Percentiles rank a stretch among this genome's conserved stretches.
Conservation (phyloP, 306 rosid genomes). For the Prunus davidiana region DNA sequence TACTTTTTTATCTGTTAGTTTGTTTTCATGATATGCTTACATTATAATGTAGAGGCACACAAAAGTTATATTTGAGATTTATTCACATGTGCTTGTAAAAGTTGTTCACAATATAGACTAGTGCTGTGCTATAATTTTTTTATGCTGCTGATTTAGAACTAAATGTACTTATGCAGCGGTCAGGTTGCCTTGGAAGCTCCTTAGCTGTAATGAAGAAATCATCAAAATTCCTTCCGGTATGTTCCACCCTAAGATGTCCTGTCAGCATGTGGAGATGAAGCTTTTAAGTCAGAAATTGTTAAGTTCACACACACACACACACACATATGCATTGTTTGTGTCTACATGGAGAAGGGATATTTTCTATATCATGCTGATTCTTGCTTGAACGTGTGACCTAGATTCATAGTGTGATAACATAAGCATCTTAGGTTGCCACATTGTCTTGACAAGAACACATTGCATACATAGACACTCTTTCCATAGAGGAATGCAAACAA, state of each 20-base stretch:
- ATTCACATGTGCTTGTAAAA: not conserved
- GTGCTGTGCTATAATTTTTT: slow-evolving; percentile 26
- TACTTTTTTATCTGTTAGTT: not conserved
- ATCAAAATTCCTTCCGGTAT: slow-evolving; percentile 80
- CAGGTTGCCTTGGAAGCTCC: slow-evolving; percentile 88
- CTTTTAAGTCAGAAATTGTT: not conserved
- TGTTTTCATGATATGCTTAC: not conserved
- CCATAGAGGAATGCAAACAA: not conserved
- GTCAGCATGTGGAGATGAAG: slow-evolving; percentile 7
- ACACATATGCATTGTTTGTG: not conserved
- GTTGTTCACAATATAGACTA: not conserved
- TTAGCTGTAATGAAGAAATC: slow-evolving; percentile 97
- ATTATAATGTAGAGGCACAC: not conserved
- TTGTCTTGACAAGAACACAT: not conserved
- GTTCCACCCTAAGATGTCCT: slow-evolving; percentile 21
- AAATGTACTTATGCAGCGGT: slow-evolving; percentile 52
- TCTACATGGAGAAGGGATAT: not conserved
- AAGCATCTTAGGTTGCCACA: not conserved
- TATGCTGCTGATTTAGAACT: slow-evolving; percentile 23
- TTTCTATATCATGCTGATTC: not conserved
- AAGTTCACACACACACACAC: not conserved
- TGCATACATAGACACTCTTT: not conserved
- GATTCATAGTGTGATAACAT: not conserved
- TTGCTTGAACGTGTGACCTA: not conserved
- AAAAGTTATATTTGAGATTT: not conserved